Evolutionary conservation across 257 asterid species (phyloP).

Genomic region (Nicotiana knightiana): DNA sequence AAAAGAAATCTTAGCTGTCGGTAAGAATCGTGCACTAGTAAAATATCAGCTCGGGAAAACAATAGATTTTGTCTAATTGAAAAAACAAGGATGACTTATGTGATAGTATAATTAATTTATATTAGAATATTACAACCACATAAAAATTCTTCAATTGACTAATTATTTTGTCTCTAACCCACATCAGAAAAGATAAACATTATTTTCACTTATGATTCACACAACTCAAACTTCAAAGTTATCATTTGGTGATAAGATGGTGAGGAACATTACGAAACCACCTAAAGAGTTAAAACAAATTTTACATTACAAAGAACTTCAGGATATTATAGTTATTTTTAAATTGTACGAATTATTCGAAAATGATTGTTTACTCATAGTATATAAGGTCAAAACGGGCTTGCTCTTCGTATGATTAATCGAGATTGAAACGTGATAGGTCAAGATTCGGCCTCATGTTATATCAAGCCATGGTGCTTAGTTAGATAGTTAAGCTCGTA

Average conservation of each 20-base stretch:
- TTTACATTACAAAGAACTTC: too few species aligned
- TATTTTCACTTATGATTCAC: background rate
- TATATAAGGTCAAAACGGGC: too few species aligned
- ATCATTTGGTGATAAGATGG: background rate
- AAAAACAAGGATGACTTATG: background rate
- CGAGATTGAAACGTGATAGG: too few species aligned
- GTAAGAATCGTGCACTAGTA: background rate
- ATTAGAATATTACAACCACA: background rate
- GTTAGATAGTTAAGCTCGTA: too few species aligned
- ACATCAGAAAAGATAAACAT: background rate
- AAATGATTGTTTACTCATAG: too few species aligned
- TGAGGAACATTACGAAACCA: too few species aligned
- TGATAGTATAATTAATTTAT: background rate
- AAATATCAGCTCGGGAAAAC: background rate
- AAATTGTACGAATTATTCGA: too few species aligned
- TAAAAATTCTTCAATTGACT: background rate
- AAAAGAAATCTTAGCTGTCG: background rate
- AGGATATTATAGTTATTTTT: too few species aligned
- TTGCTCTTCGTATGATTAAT: too few species aligned
- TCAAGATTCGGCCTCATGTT: too few species aligned
- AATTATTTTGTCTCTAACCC: background rate
- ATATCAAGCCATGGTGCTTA: too few species aligned
- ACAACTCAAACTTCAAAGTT: background rate
- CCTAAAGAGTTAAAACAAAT: too few species aligned
- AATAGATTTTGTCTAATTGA: background rate